Base-by-base conservation (phyloP, 1,139 yeast species). In the Suhomyces bribrorum region DNA sequence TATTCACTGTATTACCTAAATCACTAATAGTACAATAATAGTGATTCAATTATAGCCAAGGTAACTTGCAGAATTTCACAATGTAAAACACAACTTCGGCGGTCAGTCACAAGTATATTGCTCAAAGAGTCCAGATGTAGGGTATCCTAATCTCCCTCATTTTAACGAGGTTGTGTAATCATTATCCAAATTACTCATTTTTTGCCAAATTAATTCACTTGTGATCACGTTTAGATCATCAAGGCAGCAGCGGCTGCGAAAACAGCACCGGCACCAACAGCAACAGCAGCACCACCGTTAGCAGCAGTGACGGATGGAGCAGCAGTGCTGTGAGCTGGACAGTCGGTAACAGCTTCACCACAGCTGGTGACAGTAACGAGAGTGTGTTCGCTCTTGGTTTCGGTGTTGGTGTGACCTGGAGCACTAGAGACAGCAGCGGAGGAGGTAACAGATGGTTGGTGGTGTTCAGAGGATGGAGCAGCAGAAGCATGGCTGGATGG, bases 191-290 rank as follows among this genome's bases (percentile, higher is more conserved):
- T n/a, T n/a, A n/a, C n/a, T n/a, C n/a, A n/a, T n/a, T n/a, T n/a
- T n/a, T 15, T 16, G 15, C 17, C 15, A 16, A 24, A 32, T 16
- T 32, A 14, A 32, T 12, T 7, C 14, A 17, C 8, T 12, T 14
- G 14, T 16, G 14, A 23, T 20, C n/a, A 17, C 30, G 14, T 33
- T 38, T 45, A 49, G 37, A 34, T 48, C 54, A 33, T 46, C 50
- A 45, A 43, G 34, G 50, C 53, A 23, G 45, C 53, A 20, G 55
- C 62, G 31, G 55, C 57, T 17, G 48, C 55, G 29, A 53, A 45
- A 31, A 45, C 41, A 27, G 53, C 58, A 41, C 54, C 55, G 36
- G 56, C 51, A 45, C 60, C 61, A 24, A 57, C 49, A 29, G 50
- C 53, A 27, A 48, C 52, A 29, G 46, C 58, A 35, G 46, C 57